Percentiles rank a stretch among this genome's conserved stretches.
Evolutionary conservation across 345 rosid genomes (phyloP).

Genomic region (Bruguiera parviflora): DNA sequence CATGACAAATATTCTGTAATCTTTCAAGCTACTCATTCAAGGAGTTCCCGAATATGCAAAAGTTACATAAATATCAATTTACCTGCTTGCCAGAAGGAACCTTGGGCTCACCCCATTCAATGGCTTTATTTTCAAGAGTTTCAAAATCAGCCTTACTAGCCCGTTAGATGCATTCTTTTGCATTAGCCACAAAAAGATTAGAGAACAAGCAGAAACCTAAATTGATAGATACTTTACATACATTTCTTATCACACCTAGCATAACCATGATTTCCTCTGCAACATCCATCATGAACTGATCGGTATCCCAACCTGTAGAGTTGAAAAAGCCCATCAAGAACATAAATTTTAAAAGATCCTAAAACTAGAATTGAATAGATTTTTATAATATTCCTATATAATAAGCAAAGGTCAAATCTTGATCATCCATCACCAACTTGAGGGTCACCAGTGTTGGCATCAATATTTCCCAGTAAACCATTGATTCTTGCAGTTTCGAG

Average conservation of each 20-base stretch:
- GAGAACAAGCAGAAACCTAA: neutral
- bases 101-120: conserved; percentile 82
- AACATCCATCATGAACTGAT: conserved; percentile 81
- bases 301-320: conserved; percentile 91
- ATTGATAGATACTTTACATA: conserved; percentile 23
- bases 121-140: conserved; percentile 75
- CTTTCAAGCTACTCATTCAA: no score
- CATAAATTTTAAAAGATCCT: neutral
- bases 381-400: neutral
- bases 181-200: conserved; percentile 2
- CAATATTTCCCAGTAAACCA: conserved; percentile 82
- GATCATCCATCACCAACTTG: conserved; percentile 55
- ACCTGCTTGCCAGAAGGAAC: conserved; percentile 89
- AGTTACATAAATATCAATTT: no score
- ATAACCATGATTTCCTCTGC: conserved; percentile 87
- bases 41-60: no score
- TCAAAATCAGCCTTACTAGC: conserved; percentile 85
- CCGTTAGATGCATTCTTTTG: conserved; percentile 26
- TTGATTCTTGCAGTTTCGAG: conserved; percentile 90
- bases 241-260: conserved; percentile 83
- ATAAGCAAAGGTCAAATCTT: neutral
- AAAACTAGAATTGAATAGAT: neutral
- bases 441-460: conserved; percentile 94
- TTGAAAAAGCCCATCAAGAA: conserved; percentile 3
- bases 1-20: no score